Evolutionary conservation across 768 basidiomycete genomes (phyloP).

Genomic region (Favolaschia claudopus): DNA sequence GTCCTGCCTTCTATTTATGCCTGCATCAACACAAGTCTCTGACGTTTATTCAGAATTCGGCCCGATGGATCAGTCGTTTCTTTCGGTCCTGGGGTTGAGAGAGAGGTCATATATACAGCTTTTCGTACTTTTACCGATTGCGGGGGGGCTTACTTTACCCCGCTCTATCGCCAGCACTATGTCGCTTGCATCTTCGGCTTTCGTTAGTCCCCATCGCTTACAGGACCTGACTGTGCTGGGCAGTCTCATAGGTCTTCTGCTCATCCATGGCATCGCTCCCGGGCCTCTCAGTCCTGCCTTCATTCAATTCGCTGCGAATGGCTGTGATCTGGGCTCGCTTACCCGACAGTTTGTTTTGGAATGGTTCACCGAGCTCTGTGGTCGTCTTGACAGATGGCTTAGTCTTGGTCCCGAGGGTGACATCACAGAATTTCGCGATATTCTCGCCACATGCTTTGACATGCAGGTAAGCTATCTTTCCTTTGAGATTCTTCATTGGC

Average conservation of each 20-base stretch:
- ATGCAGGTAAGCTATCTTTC: background rate
- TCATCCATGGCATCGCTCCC: slow-evolving; percentile 14
- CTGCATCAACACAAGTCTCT: background rate
- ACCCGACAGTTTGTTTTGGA: background rate
- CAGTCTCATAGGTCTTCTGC: background rate
- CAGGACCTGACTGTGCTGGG: background rate
- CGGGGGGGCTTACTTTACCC: background rate
- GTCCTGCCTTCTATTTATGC: background rate
- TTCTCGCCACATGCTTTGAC: background rate
- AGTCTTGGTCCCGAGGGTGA: background rate
- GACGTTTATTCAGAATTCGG: background rate
- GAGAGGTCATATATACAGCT: background rate
- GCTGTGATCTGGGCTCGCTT: slow-evolving; percentile 7
- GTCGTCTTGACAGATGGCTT: background rate
- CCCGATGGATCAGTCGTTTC: background rate
- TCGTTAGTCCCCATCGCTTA: background rate
- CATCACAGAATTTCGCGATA: background rate
- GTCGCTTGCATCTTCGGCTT: background rate
- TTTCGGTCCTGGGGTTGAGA: background rate
- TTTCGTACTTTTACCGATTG: background rate
- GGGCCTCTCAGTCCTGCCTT: slow-evolving; percentile 9
- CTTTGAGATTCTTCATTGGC: background rate
- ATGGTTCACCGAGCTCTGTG: slow-evolving; percentile 16
- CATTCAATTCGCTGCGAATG: slow-evolving; percentile 11
- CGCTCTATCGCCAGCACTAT: background rate